Base-by-base conservation (phyloP, 192 early-diverging fungal genomes). In the Gigaspora rosea region DNA sequence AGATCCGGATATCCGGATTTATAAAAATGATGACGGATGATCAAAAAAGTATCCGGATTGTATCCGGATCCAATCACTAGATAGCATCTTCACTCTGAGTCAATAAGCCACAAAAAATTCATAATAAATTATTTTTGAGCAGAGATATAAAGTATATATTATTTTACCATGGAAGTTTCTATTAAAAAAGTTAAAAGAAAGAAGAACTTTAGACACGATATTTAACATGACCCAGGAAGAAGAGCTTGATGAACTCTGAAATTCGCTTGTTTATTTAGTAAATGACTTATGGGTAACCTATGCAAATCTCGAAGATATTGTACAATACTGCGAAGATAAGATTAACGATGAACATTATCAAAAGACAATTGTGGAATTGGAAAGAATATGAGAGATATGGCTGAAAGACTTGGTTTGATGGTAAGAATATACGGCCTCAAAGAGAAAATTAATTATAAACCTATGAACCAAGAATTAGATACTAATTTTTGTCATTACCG, bases 261-360 rank as follows among this genome's bases (percentile, higher is more conserved):
- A 33, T 33, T 33, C 10, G 33, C 62, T 41, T 33, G 62, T 63
- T 32, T 33, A 63, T 63, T 63, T 63, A 35, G 62, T 35, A 35
- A 8, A 63, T 13, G 22, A 63, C 33, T 63, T 63, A 63, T 63
- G 62, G 62, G 22, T 63, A 63, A 63, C 62, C 33, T 63, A 63
- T 63, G 62, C 33, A 32, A 63, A 63, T 63, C 62, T 63, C 32
- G 33, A 63, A 63, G 10, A 63, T 63, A 63, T 63, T 33, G 62
- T 63, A 63, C 62, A 63, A 63, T 63, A 63, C 32, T 63, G 62
- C 13, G 62, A 63, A 63, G 62, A 63, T 32, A 63, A 63, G 62
- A 63, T 63, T 35, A 63, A 63, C 27, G 62, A 63, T 63, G 32
- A 63, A 63, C 35, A 63, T 35, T 63, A 63, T 63, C 27, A 35